These are phyloP conservation scores for Leccinum variicolor DNA, from an alignment of 768 basidiomycete genomes.

Conservation along the genomic window DNA sequence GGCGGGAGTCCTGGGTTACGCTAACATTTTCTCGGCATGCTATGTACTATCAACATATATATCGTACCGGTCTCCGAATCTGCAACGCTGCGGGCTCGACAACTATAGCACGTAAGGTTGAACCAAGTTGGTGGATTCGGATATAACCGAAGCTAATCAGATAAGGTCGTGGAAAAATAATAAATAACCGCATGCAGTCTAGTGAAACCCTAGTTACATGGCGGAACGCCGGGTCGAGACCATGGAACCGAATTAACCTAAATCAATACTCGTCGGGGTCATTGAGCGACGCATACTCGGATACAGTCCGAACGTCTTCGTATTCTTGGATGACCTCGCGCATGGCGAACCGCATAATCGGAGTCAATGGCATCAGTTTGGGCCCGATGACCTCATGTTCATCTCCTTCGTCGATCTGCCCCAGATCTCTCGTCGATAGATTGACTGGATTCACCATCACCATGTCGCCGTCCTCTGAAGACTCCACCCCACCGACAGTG, in stretches of 20 bases:
- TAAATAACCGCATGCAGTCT: background rate
- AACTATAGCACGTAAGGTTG: background rate
- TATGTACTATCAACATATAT: background rate
- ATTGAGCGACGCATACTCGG: constrained; percentile 72
- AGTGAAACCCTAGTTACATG: background rate
- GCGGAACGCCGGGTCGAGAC: background rate
- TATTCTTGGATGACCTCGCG: constrained; percentile 80
- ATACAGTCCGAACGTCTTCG: constrained; percentile 68
- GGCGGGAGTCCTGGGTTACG: background rate
- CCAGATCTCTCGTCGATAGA: constrained; percentile 40
- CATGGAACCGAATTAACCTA: constrained; percentile 1
- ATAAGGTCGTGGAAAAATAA: background rate
- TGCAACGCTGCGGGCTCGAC: background rate
- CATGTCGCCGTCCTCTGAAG: constrained; percentile 48
- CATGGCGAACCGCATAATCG: constrained; percentile 85
- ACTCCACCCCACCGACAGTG: constrained; percentile 35
- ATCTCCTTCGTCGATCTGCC: constrained; percentile 48
- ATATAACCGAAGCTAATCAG: background rate
- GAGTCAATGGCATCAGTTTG: constrained; percentile 71
- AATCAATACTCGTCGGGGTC: constrained; percentile 68
- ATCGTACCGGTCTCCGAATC: background rate
- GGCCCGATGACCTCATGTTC: constrained; percentile 65
- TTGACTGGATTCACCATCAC: constrained; percentile 37
- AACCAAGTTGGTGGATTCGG: background rate
- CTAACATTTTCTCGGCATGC: background rate